Base-by-base conservation (phyloP, 495 filamentous ascomycete species). In the Collariella sp. region DNA sequence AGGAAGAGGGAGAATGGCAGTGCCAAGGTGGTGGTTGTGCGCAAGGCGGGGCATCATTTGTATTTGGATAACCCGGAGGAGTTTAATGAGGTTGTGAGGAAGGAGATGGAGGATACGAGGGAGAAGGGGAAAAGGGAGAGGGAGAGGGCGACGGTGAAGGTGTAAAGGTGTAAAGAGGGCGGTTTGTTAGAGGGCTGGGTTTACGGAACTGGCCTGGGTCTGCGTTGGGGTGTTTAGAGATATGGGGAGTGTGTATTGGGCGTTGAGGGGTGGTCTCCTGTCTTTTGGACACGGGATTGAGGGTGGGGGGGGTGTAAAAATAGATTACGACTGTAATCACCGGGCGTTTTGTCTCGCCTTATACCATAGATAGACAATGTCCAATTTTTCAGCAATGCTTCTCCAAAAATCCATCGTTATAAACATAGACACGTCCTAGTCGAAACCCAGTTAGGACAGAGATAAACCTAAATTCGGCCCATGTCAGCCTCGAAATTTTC, bases 11-110 rank as follows among this genome's bases (percentile, higher is more conserved):
- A 96, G 57, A 82, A 86, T 58, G 88, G 94, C 11, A 80, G 78
- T 24, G 88, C 85, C 7, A 95, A 89, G 70, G 91, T 96, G n/a
- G 61, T 88, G 6, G 74, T 96, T 52, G 84, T 98, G 23, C 76
- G 78, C 54, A 81, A 82, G 42, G 89, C 94, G 1, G 93, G 93
- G 0, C 93, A 98, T 67, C 93, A 98, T 72, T 62, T 98, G 12
- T 97, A 98, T 68, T 70, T 98, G 18, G 91, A 96, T 62, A 89
- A 88, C 26, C 85, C 80, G 68, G 82, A 93, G 61, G 83, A 96
- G 63, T 98, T 97, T 68, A 97, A 98, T 67, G 68, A 78, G 29
- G 71, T 85, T 22, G 80, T 96, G 58, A 62, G 76, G 29, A 70
- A 80, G 52, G 91, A 96, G 71, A 83, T 97, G 84, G 79, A 82